Base-by-base conservation (phyloP, 78 protist genomes). In the Salpingoeca rosetta region DNA sequence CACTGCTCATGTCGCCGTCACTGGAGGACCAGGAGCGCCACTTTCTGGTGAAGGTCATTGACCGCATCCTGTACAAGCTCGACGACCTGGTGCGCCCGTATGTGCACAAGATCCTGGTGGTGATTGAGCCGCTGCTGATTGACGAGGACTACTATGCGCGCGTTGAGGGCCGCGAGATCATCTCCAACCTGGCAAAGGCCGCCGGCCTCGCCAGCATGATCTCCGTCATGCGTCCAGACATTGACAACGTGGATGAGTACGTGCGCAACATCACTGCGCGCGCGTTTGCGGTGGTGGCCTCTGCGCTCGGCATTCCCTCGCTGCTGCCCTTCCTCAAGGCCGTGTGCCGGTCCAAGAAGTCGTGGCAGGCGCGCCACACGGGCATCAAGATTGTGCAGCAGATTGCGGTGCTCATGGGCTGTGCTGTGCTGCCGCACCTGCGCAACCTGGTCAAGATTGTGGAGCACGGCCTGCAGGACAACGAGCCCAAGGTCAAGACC, bases 141-240 rank as follows among this genome's bases (percentile, higher is more conserved):
- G 99, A 98, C 80, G 96, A 97, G 86, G 98, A 97, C 88, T 94
- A 92, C 84, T 96, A 92, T 87, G 99, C 99, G 3, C 96, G 98
- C 44, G 94, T 95, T 24, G 99, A 97, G 44, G 99, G 99, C 3
- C 85, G 99, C 38, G 99, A 97, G 75, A 96, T 98, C 84, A 93
- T 98, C 72, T 85, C 98, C 86, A 97, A 96, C 90, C 92, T 98
- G 82, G 87, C 98, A 72, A 98, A 97, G 88, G 99, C 99, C 0
- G 99, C 98, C 10, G 99, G 99, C 41, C 90, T 98, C 39, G 93
- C 98, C 1, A 92, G 97, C 38, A 97, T 98, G 99, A 96, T 98
- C 11, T 94, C 97, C 40, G 91, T 96, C 38, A 94, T 98, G 97
- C 91, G 97, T 11, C 99, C 99, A 0, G 98, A 97, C 88, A 93